A percentile compares a stretch with the other conserved stretches of the same genome.
These are phyloP conservation scores for Sanghuangporus sanghuang DNA, from an alignment of 1,284 basidiomycete genomes.

Conservation along the genomic window DNA sequence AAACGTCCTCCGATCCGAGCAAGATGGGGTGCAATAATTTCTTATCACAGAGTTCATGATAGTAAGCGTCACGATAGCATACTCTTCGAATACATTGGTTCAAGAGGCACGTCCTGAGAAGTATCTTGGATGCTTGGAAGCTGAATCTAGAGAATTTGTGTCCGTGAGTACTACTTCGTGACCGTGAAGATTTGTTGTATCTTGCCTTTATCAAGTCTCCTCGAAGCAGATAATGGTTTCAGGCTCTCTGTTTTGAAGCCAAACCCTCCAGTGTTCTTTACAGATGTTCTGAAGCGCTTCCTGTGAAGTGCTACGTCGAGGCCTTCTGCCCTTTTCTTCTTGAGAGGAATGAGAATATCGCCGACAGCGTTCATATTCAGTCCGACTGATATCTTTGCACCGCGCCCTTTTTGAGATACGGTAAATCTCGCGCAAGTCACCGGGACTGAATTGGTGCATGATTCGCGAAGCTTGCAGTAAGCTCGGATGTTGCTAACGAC, in stretches of 20 bases:
- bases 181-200: neutral
- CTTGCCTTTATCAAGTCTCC: neutral
- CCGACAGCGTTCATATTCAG: neutral
- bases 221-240: neutral
- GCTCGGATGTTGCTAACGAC: neutral
- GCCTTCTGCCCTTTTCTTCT: neutral
- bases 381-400: neutral
- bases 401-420: slow-evolving; percentile 24
- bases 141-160: no score
- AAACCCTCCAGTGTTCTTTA: neutral
- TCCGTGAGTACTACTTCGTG: neutral
- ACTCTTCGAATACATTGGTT: no score
- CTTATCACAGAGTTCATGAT: no score
- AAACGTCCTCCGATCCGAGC: no score
- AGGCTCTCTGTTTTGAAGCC: neutral
- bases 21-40: no score
- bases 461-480: slow-evolving; percentile 21
- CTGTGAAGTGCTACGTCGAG: neutral
- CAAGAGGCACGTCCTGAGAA: no score
- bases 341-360: neutral
- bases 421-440: slow-evolving; percentile 34
- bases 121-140: no score
- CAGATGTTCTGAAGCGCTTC: no score
- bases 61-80: no score
- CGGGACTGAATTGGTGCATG: slow-evolving; percentile 31